Percentiles rank a stretch among this genome's conserved stretches.
Evolutionary conservation across 2,329 filamentous ascomycete genomes (phyloP).

Genomic region (Neofusicoccum ribis): DNA sequence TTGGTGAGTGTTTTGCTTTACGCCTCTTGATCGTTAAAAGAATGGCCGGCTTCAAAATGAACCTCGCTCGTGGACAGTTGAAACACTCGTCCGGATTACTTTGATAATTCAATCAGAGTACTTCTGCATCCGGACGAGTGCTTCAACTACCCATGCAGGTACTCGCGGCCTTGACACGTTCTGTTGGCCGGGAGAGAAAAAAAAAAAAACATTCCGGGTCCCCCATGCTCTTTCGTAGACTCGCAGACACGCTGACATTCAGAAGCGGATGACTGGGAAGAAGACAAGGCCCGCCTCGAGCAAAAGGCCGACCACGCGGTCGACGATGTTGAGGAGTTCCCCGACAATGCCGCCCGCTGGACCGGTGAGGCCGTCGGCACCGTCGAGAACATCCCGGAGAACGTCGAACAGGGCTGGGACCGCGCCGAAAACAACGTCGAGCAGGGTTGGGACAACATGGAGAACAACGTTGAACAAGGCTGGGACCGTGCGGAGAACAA

Average conservation of each 20-base stretch:
- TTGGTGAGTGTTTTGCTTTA: constrained; percentile 32
- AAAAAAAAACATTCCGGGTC: no score
- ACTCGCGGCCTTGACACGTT: no score
- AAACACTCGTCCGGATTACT: background rate
- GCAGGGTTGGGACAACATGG: constrained; percentile 32
- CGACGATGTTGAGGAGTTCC: constrained; percentile 31
- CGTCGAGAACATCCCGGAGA: constrained; percentile 39
- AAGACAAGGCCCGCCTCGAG: constrained; percentile 34
- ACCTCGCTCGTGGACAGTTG: no score
- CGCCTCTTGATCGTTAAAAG: no score
- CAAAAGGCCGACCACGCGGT: constrained; percentile 24
- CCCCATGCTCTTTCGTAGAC: no score
- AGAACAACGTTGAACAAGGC: constrained; percentile 29
- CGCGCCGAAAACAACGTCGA: constrained; percentile 34
- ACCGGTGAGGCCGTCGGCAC: constrained; percentile 27
- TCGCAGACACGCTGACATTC: no score
- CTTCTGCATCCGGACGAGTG: no score
- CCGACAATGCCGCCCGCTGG: constrained; percentile 29
- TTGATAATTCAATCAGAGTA: no score
- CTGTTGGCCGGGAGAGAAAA: no score
- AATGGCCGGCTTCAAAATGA: no score
- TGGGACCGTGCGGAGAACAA: constrained; percentile 37
- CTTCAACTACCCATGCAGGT: no score
- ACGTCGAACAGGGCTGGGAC: constrained; percentile 29
- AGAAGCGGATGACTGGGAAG: constrained; percentile 37